These are phyloP conservation scores for Bruguiera parviflora DNA, from an alignment of 345 rosid species.

Conservation along the genomic window DNA sequence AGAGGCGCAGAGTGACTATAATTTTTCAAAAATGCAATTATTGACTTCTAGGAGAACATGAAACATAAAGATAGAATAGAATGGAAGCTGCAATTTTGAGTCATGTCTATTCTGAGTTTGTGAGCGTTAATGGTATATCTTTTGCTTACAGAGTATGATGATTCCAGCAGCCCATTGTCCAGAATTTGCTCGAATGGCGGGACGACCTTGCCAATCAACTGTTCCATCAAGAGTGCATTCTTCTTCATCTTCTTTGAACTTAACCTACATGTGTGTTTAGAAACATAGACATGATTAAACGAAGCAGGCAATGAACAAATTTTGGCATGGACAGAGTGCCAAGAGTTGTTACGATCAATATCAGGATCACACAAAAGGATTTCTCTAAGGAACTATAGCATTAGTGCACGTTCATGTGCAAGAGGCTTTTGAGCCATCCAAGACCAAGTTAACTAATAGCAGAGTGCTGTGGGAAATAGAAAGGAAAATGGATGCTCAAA, in stretches of 20 bases:
- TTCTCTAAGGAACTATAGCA: no score
- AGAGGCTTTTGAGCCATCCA: neutral
- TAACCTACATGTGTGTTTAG: slow-evolving; percentile 13
- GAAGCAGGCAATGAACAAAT: neutral
- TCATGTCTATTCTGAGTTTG: neutral
- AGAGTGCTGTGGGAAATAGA: neutral
- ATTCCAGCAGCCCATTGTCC: slow-evolving; percentile 83
- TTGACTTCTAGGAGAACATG: no score
- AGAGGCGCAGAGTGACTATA: neutral
- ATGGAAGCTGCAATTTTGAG: no score
- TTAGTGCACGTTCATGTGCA: no score
- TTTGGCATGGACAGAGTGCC: neutral
- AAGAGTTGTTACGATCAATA: no score
- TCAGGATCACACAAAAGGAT: no score
- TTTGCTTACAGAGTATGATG: slow-evolving; percentile 65
- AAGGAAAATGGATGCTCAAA: no score
- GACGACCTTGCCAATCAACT: slow-evolving; percentile 64
- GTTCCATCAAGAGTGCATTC: slow-evolving; percentile 69
- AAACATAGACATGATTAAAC: neutral
- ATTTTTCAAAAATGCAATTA: no score
- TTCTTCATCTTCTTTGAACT: slow-evolving; percentile 44
- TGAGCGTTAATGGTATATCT: no score
- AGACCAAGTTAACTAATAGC: neutral
- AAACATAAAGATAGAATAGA: no score
- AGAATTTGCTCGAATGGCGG: slow-evolving; percentile 56